Evolutionary conservation across 192 early-diverging fungal species (phyloP), one percentile per base, ranked within the genome.

Genomic region (Rhizophagus prolifer): DNA sequence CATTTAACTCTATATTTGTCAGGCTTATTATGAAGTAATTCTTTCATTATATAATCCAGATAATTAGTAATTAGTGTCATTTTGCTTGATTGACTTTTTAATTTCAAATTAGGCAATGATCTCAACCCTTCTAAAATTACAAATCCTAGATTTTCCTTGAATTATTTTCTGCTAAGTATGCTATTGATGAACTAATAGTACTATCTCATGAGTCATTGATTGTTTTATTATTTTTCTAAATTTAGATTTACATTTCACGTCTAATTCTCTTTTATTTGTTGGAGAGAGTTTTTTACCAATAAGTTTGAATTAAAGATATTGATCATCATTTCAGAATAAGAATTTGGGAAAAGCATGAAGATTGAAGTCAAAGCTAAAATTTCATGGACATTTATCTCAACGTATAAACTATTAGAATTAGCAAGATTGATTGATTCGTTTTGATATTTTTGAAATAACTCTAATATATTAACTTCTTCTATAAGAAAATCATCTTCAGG

Each of bases 261-360:
- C 66, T 36, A n/a, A n/a, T n/a, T n/a, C n/a, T n/a, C n/a, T n/a
- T n/a, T n/a, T 69, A 69, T 69, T 36, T 69, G 66, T 69, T 69
- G 66, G 21, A 21, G 9, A 44, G 44, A 69, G 19, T 38, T 41
- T 38, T 46, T 46, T 46, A 46, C 7, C 9, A 69, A 46, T 46
- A 69, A 69, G 66, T 36, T 61, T 61, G 44, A 69, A 44, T 38
- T 16, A 46, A 69, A 69, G 66, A 19, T 34, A 69, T 69, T 46
- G 16, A 69, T 69, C 66, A 69, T 69, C 4, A 46, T 69, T 44
- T 69, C n/a, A 25, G 36, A 69, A 46, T 69, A 23, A 46, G 66
- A 69, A 69, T 69, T 69, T 46, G 66, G 44, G 0, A 25, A 10
- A 69, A 69, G 66, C n/a, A 69, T 44, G 16, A 69, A 69, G n/a